Conservation (phyloP, 2,329 filamentous ascomycete genomes). For the Calonectria naviculata region DNA sequence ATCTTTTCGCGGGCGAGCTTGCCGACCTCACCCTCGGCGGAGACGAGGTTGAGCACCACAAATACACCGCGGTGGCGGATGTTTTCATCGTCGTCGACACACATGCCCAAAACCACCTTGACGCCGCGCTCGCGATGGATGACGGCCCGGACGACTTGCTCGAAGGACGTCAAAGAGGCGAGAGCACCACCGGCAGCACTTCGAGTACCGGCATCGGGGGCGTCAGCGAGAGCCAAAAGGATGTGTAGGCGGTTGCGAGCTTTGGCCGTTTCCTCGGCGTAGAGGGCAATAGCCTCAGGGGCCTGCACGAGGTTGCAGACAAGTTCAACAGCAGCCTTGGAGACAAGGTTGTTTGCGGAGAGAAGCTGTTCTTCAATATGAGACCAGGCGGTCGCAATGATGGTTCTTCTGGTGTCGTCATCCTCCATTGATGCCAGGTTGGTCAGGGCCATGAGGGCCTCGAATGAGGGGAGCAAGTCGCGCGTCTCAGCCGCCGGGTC, state of each 20-base stretch:
- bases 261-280: constrained; percentile 73
- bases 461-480: constrained; percentile 90
- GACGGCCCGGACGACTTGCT: constrained; percentile 78
- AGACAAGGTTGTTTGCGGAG: constrained; percentile 78
- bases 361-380: constrained; percentile 87
- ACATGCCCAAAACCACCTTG: constrained; percentile 82
- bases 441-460: constrained; percentile 90
- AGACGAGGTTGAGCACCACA: constrained; percentile 78
- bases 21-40: constrained; percentile 74
- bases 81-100: constrained; percentile 77
- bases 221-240: constrained; percentile 87
- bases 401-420: constrained; percentile 71
- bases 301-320: constrained; percentile 89
- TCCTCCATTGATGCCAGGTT: constrained; percentile 89
- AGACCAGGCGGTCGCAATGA: constrained; percentile 79
- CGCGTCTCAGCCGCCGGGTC: constrained; percentile 72
- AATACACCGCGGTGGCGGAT: constrained; percentile 80
- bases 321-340: constrained; percentile 87
- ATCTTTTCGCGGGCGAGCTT: constrained; percentile 69
- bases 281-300: constrained; percentile 74
- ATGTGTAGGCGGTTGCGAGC: constrained; percentile 83
- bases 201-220: constrained; percentile 82
- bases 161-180: constrained; percentile 84
- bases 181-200: constrained; percentile 89
- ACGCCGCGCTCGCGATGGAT: constrained; percentile 78